phyloP scores from a whole-genome alignment of 495 filamentous ascomycete species.

The Durotheca rogersii region DNA sequence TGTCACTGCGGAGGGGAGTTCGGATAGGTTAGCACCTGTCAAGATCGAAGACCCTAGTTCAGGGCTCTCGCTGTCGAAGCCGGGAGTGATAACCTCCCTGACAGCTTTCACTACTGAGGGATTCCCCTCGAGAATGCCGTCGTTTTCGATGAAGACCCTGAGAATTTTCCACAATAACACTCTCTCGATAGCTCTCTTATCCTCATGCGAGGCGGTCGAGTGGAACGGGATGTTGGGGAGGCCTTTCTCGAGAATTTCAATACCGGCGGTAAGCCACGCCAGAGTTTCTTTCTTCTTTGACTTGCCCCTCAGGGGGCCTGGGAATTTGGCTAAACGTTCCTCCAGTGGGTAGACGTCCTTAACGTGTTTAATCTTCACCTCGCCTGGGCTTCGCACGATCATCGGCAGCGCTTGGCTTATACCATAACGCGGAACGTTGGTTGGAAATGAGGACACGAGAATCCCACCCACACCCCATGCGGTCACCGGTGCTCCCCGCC shows the following conservation, averaged over 20 bases:
- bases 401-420: conserved; percentile 68
- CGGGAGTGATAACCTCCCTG: conserved; percentile 69
- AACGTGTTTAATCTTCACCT: conserved; percentile 70
- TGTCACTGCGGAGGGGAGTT: conserved; percentile 24
- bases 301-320: conserved; percentile 84
- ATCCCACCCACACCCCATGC: conserved; percentile 85
- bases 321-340: conserved; percentile 76
- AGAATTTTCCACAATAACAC: conserved; percentile 87
- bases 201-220: conserved; percentile 44
- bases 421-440: conserved; percentile 81
- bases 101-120: conserved; percentile 70
- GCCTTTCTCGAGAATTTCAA: conserved; percentile 67
- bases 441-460: conserved; percentile 82
- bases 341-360: conserved; percentile 68
- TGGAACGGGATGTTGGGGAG: conserved; percentile 53
- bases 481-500: conserved; percentile 85
- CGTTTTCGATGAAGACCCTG: conserved; percentile 75
- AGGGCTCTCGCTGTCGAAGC: conserved; percentile 38
- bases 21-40: conserved; percentile 25
- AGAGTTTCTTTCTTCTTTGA: conserved; percentile 92
- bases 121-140: conserved; percentile 78
- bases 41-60: conserved; percentile 28
- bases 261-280: conserved; percentile 75
- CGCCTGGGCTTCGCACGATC: conserved; percentile 81
- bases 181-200: conserved; percentile 77